Evolutionary conservation across 495 filamentous ascomycete species (phyloP), one percentile per base, ranked within the genome.

Genomic region (Cryomyces minteri): DNA sequence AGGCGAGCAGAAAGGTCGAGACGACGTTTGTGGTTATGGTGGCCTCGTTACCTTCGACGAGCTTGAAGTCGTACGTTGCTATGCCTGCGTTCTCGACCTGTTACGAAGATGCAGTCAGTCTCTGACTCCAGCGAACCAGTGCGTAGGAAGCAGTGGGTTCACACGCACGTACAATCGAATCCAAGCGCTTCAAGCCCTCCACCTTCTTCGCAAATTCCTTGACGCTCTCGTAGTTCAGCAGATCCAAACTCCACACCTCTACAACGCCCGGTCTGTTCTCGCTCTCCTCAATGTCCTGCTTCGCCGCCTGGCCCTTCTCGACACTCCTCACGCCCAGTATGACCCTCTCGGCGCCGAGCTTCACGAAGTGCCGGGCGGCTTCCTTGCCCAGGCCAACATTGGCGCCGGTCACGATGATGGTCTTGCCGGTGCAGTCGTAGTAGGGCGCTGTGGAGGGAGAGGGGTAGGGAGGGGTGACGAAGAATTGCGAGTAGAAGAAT

Each of bases 211-310:
- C 68, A 43, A 77, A 76, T 4, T 41, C 51, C 42, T 66, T 58
- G 14, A 74, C 65, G 39, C 64, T 70, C 30, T 61, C 56, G 53
- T 70, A 77, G 43, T 47, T 65, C 48, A 52, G 56, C 65, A 77
- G 67, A 44, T 79, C 74, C 0, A 79, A 62, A 39, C 65, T 58
- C 69, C 69, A 73, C 6, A 75, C 64, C 47, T 70, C 55, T 10
- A 73, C 48, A 6, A 66, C 64, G 4, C 58, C 66, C 4, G 46
- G 55, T 38, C 61, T 29, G 10, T 8, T 30, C 40, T 12, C 28
- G 31, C 48, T 54, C 31, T 54, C 51, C 47, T 73, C 70, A 33
- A 77, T 67, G 39, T 67, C 61, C 0, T 48, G 39, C 50, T 70
- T 69, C 5, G 64, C 59, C 9, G 51, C 53, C 31, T 71, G 49